Conservation (phyloP, 2,329 filamentous ascomycete genomes). For the Aureobasidium lini region DNA sequence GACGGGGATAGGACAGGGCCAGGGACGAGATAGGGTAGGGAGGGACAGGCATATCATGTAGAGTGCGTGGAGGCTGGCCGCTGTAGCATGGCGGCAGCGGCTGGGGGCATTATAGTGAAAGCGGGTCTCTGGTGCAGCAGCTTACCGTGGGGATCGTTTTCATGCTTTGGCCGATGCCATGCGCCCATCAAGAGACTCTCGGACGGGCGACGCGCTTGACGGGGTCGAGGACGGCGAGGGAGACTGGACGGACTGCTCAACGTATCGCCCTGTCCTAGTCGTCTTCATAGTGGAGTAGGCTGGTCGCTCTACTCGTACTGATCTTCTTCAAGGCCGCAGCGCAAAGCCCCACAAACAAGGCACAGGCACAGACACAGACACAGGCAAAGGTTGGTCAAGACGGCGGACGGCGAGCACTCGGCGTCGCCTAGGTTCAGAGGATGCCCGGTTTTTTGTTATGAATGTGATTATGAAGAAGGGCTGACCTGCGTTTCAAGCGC, state of each 20-base stretch:
- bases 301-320: background rate
- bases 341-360: constrained; percentile 14
- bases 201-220: background rate
- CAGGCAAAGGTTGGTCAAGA: background rate
- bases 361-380: background rate
- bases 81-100: constrained; percentile 10
- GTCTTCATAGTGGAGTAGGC: constrained; percentile 29
- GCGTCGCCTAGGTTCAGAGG: background rate
- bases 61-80: background rate
- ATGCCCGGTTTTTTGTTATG: constrained; percentile 13
- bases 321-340: background rate
- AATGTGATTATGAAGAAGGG: background rate
- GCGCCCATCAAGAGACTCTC: constrained; percentile 5
- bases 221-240: background rate
- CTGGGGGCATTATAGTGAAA: constrained; percentile 7
- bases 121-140: constrained; percentile 8
- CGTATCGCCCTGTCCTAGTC: constrained; percentile 9
- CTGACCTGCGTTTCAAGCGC: constrained; percentile 9
- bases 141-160: constrained; percentile 41
- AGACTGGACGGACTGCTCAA: background rate
- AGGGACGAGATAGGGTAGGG: background rate
- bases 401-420: constrained; percentile 7
- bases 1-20: background rate
- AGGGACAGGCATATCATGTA: constrained; percentile 4
- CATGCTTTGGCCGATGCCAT: constrained; percentile 31